Conservation (phyloP, 805 yeast species). For the Scheffersomyces amazonensis region DNA sequence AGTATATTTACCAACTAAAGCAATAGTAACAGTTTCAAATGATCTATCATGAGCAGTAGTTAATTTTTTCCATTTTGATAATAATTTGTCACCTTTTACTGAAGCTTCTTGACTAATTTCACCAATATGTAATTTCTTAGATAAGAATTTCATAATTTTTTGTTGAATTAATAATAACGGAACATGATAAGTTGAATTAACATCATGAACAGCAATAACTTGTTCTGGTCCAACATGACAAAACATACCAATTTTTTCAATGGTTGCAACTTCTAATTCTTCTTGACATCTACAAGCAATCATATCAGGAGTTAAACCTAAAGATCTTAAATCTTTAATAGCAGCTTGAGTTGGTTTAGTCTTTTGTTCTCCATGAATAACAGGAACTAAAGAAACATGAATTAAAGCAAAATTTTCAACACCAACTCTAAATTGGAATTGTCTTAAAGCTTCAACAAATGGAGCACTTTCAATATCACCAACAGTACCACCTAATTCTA, state of each 20-base stretch:
- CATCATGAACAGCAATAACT: conserved; percentile 95
- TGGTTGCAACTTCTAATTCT: conserved; percentile 77
- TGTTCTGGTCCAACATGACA: conserved; percentile 99
- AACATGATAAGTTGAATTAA: conserved; percentile 95
- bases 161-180: conserved; percentile 89
- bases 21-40: conserved; percentile 85
- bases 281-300: conserved; percentile 97
- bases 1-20: conserved; percentile 96
- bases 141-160: conserved; percentile 71
- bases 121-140: conserved; percentile 62
- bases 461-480: conserved; percentile 99
- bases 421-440: conserved; percentile 97
- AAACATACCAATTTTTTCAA: conserved; percentile 96
- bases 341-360: conserved; percentile 99
- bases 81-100: conserved; percentile 64
- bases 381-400: conserved; percentile 96
- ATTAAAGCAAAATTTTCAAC: conserved; percentile 89
- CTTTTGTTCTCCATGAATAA: conserved; percentile 97
- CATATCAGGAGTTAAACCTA: conserved; percentile 94
- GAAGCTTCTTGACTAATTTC: conserved; percentile 43
- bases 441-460: conserved; percentile 97
- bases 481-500: conserved; percentile 98
- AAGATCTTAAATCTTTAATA: conserved; percentile 89
- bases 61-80: conserved; percentile 74
- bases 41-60: conserved; percentile 81